These are phyloP conservation scores for Exserohilum turcica DNA, from an alignment of 2,329 filamentous ascomycete species.

Conservation along the genomic window DNA sequence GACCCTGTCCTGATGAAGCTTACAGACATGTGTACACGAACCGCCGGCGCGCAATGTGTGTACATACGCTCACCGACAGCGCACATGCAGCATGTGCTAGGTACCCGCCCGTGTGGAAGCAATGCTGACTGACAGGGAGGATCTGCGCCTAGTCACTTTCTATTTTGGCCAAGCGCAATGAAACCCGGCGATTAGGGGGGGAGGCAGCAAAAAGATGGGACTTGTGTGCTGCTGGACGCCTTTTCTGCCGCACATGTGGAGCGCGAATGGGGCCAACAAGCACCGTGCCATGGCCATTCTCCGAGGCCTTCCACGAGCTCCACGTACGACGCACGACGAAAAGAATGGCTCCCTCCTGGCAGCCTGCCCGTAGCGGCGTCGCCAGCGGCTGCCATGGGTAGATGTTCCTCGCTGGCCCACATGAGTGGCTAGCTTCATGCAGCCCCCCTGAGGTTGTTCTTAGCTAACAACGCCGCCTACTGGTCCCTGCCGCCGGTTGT, in stretches of 20 bases:
- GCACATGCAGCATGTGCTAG: conserved; percentile 21
- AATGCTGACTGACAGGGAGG: conserved; percentile 35
- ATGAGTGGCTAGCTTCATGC: conserved; percentile 32
- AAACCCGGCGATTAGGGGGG: conserved; percentile 37
- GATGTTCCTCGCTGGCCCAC: conserved; percentile 13
- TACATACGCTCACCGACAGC: conserved; percentile 11
- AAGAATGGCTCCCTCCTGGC: conserved; percentile 19
- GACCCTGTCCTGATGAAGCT: conserved; percentile 1
- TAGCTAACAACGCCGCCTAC: conserved; percentile 31
- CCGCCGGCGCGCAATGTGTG: conserved; percentile 15
- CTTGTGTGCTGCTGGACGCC: background rate
- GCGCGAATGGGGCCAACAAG: background rate
- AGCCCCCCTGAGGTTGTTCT: conserved; percentile 27
- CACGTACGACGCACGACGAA: conserved; percentile 2
- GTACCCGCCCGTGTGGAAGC: conserved; percentile 37
- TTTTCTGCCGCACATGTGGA: background rate
- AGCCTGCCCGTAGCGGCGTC: conserved; percentile 64
- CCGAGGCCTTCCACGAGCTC: conserved; percentile 9
- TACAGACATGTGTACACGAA: conserved; percentile 2
- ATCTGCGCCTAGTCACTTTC: conserved; percentile 36
- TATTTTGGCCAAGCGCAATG: conserved; percentile 42
- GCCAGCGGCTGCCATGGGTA: conserved; percentile 26
- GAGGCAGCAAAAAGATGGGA: conserved; percentile 3
- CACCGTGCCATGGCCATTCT: conserved; percentile 6
- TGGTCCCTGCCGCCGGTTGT: conserved; percentile 32